Conservation (phyloP, 2,329 filamentous ascomycete genomes). For the Fusarium cyanostomum region DNA sequence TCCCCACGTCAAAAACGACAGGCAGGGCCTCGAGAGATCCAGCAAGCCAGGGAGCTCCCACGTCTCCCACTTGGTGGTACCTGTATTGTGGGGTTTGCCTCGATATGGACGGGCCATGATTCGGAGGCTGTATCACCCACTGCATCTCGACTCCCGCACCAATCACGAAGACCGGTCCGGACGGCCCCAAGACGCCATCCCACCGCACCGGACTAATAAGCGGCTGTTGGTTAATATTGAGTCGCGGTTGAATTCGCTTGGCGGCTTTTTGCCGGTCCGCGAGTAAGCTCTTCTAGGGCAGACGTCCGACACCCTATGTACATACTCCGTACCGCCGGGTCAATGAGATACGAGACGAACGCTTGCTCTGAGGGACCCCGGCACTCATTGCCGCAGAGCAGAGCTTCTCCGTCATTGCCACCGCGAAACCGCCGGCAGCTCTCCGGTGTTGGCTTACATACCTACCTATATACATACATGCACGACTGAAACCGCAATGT, state of each 20-base stretch:
- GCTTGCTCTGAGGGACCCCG: constrained; percentile 11
- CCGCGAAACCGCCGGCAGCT: constrained; percentile 27
- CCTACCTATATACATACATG: too few relatives aligned
- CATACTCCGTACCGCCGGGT: background rate
- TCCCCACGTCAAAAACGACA: constrained; percentile 41
- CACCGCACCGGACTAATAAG: constrained; percentile 34
- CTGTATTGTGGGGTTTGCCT: constrained; percentile 42
- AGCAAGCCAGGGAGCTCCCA: constrained; percentile 26
- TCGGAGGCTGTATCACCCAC: constrained; percentile 38
- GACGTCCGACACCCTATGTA: constrained; percentile 20
- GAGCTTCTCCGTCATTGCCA: background rate
- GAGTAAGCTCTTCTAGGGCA: constrained; percentile 27
- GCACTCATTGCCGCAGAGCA: constrained; percentile 23
- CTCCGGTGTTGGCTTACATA: constrained; percentile 25
- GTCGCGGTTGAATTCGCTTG: constrained; percentile 31
- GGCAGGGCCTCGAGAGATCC: constrained; percentile 35
- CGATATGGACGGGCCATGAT: constrained; percentile 27
- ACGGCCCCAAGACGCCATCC: constrained; percentile 35
- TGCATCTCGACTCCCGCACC: constrained; percentile 44
- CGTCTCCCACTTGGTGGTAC: constrained; percentile 31
- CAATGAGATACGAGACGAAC: constrained; percentile 11
- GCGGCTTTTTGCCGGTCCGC: constrained; percentile 30
- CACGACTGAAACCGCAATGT: constrained; percentile 13
- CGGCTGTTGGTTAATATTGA: constrained; percentile 32
- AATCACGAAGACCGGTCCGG: constrained; percentile 38